Base-by-base conservation (phyloP, 2,329 filamentous ascomycete genomes). In the Calonectria fujianensis region DNA sequence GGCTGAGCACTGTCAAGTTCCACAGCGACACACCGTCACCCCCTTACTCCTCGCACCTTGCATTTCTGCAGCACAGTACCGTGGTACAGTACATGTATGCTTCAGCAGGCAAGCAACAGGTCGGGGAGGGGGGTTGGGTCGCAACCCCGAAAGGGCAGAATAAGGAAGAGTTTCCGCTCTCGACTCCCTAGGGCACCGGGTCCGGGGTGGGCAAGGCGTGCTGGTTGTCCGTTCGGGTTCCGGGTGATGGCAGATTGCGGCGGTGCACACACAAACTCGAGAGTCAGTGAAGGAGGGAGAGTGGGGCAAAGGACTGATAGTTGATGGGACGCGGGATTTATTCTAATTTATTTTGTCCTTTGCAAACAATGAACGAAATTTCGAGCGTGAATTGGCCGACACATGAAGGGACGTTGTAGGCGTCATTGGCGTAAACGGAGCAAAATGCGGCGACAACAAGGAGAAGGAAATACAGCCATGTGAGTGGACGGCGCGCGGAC, bases 181-280 rank as follows among this genome's bases (percentile, higher is more conserved):
- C 45, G 70, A 69, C 64, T 69, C 37, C 39, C 70, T 41, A 64
- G 70, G 51, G 51, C 59, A 41, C 52, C 61, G 72, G 72, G 67
- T 32, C 61, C 61, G 72, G 39, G 41, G 29, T 39, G 65, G 24
- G 54, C 20, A 7, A 39, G 31, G n/a, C n/a, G 37, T 16, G 24
- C 48, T n/a, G 48, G 52, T 57, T 18, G 65, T 45, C 41, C 18
- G 41, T 73, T 48, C 57, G 57, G 65, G 54, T 57, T 50, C 65
- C 65, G 45, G 48, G 57, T n/a, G 4, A 45, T 63, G 57, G 10
- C n/a, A 39, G 35, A 35, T 4, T 18, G 32, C 11, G 14, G 27
- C 11, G 13, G n/a, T 4, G 52, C 2, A n/a, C 9, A 24, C 32
- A 35, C 9, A 24, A 24, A 31, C n/a, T 59, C 8, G 31, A 57